These are phyloP conservation scores for Xylariaceae sp. DNA, from an alignment of 2,329 filamentous ascomycete genomes.

Conservation along the genomic window DNA sequence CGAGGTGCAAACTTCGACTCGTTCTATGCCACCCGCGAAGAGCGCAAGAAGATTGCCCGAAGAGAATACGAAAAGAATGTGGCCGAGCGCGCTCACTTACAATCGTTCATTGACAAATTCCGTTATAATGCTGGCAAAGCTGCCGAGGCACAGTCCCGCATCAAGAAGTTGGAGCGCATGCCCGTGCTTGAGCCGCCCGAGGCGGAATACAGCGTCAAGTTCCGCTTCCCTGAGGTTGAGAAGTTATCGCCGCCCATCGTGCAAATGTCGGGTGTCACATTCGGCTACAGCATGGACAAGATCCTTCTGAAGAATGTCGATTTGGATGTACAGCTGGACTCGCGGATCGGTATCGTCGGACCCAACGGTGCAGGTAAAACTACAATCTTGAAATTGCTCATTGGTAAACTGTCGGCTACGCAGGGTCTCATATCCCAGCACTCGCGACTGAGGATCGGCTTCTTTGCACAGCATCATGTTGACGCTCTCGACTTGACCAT, in stretches of 20 bases:
- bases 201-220: slow-evolving; percentile 91
- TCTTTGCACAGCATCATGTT: slow-evolving; percentile 98
- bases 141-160: slow-evolving; percentile 94
- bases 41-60: slow-evolving; percentile 93
- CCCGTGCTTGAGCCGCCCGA: slow-evolving; percentile 86
- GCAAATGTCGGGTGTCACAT: slow-evolving; percentile 89
- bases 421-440: slow-evolving; percentile 83
- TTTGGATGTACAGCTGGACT: slow-evolving; percentile 95
- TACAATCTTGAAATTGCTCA: slow-evolving; percentile 95
- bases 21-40: slow-evolving; percentile 96
- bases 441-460: slow-evolving; percentile 83
- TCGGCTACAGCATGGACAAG: slow-evolving; percentile 80
- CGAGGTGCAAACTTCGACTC: slow-evolving; percentile 94
- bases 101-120: slow-evolving; percentile 99
- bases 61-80: slow-evolving; percentile 99
- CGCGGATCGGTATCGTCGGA: slow-evolving; percentile 97
- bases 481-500: slow-evolving; percentile 87
- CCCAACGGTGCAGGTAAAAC: slow-evolving; percentile 99
- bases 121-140: slow-evolving; percentile 98
- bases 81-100: slow-evolving; percentile 85
- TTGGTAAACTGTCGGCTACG: slow-evolving; percentile 73
- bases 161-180: slow-evolving; percentile 99
- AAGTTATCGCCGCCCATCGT: slow-evolving; percentile 97
- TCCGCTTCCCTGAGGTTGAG: slow-evolving; percentile 96
- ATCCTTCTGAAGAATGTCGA: slow-evolving; percentile 82